Base-by-base conservation (phyloP, 2,329 filamentous ascomycete species). In the Geosmithia putterillii region DNA sequence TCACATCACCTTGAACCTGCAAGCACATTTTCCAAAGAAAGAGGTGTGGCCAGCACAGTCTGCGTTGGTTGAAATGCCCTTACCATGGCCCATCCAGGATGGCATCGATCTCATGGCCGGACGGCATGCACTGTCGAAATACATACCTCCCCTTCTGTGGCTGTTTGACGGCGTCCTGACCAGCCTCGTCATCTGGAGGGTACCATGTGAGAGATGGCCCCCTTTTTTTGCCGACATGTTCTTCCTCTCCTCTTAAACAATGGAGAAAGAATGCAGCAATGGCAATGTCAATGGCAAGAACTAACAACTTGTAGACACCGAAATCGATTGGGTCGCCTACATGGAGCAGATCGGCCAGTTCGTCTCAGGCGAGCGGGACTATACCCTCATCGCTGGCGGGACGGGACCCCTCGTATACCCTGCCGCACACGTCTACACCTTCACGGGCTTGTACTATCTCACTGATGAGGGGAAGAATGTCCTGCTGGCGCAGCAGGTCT, bases 291-390 rank as follows among this genome's bases (percentile, higher is more conserved):
- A 42, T 8, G 42, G 7, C 18, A 23, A 41, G 47, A 50, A 38
- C 52, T 41, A 17, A 28, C 25, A 25, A 14, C 8, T 4, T 4
- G 22, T 19, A 73, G 92, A 98, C 60, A 98, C 92, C 38, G 92
- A 98, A 63, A 98, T 98, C 56, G 92, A 98, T 65, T 98, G 90
- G 90, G 75, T 74, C 46, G 87, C 92, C 1, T 98, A 98, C 63
- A 96, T 98, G 89, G 76, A 95, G 59, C 92, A 98, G 57, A 73
- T 96, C 38, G 65, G 74, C 36, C 80, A 89, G 52, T 92, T 83
- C 56, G 66, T 89, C 39, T 71, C 76, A 17, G 92, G 92, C 55
- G 89, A 96, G 68, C 79, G 85, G 57, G 83, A 95, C 62, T 98
- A 98, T 62, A 78, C 77, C 47, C 74, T 80, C 45, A 89, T 98